Conservation (phyloP, 2,329 filamentous ascomycete species). For the Onygenales sp. region DNA sequence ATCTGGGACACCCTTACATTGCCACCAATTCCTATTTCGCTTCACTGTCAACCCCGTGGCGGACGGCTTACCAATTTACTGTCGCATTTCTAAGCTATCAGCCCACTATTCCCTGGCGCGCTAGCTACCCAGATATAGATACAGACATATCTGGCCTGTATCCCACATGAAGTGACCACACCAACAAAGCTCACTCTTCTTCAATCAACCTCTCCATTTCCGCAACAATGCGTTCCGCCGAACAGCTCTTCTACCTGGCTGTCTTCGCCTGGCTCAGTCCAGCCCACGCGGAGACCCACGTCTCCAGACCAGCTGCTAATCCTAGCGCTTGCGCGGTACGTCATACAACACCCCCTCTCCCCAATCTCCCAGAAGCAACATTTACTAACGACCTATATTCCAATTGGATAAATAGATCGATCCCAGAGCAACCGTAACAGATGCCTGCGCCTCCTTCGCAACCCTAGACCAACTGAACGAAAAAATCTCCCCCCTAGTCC, state of each 20-base stretch:
- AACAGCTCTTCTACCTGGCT: conserved; percentile 51
- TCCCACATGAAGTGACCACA: neutral
- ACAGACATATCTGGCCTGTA: neutral
- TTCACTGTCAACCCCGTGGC: neutral
- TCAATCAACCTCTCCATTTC: neutral
- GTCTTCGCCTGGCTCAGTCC: conserved; percentile 49
- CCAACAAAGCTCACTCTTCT: too few species aligned
- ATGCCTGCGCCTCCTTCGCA: conserved; percentile 88
- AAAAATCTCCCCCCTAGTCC: conserved; percentile 64
- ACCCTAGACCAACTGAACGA: conserved; percentile 79
- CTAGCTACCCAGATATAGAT: neutral
- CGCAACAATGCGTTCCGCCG: conserved; percentile 41
- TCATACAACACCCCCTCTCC: conserved; percentile 6
- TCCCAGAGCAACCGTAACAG: conserved; percentile 77
- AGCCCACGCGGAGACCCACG: conserved; percentile 36
- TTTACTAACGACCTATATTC: neutral
- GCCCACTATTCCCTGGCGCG: neutral
- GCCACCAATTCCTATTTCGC: neutral
- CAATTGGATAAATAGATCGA: conserved; percentile 55
- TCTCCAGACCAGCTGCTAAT: conserved; percentile 19
- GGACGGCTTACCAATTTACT: neutral
- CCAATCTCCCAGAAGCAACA: too few species aligned
- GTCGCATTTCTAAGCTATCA: neutral
- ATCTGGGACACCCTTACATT: too few species aligned
- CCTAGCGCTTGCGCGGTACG: conserved; percentile 49